Percentiles rank a stretch among this genome's conserved stretches.
These are phyloP conservation scores for Auriculariales sp. DNA, from an alignment of 768 basidiomycete genomes.

Conservation along the genomic window DNA sequence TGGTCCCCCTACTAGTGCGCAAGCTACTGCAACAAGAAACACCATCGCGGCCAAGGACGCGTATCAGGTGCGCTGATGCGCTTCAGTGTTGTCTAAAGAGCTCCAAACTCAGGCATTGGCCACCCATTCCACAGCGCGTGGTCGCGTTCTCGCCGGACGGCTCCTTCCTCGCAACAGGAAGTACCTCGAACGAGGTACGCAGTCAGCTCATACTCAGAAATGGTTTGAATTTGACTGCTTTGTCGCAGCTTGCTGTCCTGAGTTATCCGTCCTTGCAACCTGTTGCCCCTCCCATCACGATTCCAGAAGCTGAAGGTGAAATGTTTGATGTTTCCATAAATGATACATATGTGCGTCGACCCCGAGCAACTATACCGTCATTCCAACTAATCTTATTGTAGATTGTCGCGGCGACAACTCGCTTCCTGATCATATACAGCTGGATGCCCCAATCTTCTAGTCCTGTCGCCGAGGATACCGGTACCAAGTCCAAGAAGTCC, in stretches of 20 bases:
- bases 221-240: conserved; percentile 10
- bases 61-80: conserved; percentile 52
- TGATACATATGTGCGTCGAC: background rate
- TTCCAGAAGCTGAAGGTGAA: conserved; percentile 51
- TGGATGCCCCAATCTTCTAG: conserved; percentile 20
- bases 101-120: conserved; percentile 6
- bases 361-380: background rate
- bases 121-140: conserved; percentile 50
- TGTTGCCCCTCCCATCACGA: conserved; percentile 21
- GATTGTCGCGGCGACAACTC: conserved; percentile 55
- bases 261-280: conserved; percentile 40
- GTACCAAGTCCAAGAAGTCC: background rate
- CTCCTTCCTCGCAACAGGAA: conserved; percentile 45
- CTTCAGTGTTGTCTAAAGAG: background rate
- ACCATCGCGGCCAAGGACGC: conserved; percentile 51
- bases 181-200: conserved; percentile 57
- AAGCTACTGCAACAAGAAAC: conserved; percentile 31
- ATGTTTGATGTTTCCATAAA: conserved; percentile 63
- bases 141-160: conserved; percentile 66
- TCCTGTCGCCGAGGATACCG: conserved; percentile 1
- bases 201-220: conserved; percentile 6
- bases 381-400: conserved; percentile 14
- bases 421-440: conserved; percentile 44
- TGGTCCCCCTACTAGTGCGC: conserved; percentile 29
- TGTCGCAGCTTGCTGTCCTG: conserved; percentile 44